phyloP scores from a whole-genome alignment of 495 filamentous ascomycete species.

The Trichocladium uniseriatum region DNA sequence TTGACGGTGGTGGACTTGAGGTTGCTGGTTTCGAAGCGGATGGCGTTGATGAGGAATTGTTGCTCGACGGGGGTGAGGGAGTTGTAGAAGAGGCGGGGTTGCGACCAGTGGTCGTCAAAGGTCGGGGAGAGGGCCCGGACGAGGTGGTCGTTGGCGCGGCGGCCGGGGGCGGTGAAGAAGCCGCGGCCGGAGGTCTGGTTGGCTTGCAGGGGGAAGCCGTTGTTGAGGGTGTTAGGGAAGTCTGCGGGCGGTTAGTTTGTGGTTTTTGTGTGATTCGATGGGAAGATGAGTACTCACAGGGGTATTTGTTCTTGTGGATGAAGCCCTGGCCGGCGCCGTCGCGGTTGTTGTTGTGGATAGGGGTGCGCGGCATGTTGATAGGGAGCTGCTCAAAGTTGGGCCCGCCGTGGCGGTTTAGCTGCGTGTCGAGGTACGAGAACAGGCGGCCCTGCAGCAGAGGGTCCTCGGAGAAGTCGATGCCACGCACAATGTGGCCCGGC shows the following conservation, averaged over 20 bases:
- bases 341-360: constrained; percentile 70
- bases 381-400: constrained; percentile 72
- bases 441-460: constrained; percentile 65
- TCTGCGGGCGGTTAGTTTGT: constrained; percentile 35
- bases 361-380: constrained; percentile 56
- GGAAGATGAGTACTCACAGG: constrained; percentile 24
- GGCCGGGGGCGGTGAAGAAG: constrained; percentile 63
- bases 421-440: constrained; percentile 69
- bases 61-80: constrained; percentile 60
- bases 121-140: constrained; percentile 52
- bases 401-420: constrained; percentile 60
- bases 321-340: constrained; percentile 48
- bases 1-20: constrained; percentile 48
- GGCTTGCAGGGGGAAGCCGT: constrained; percentile 56
- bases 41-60: constrained; percentile 69
- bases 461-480: constrained; percentile 65
- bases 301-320: constrained; percentile 44
- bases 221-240: constrained; percentile 59
- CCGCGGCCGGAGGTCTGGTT: constrained; percentile 60
- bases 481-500: constrained; percentile 56
- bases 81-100: constrained; percentile 70
- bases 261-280: constrained; percentile 3
- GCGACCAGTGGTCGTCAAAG: constrained; percentile 68
- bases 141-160: constrained; percentile 44
- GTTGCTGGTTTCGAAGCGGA: constrained; percentile 63